Evolutionary conservation across 177 flowering plant genomes (phyloP).

Genomic region (Telopea speciosissima): DNA sequence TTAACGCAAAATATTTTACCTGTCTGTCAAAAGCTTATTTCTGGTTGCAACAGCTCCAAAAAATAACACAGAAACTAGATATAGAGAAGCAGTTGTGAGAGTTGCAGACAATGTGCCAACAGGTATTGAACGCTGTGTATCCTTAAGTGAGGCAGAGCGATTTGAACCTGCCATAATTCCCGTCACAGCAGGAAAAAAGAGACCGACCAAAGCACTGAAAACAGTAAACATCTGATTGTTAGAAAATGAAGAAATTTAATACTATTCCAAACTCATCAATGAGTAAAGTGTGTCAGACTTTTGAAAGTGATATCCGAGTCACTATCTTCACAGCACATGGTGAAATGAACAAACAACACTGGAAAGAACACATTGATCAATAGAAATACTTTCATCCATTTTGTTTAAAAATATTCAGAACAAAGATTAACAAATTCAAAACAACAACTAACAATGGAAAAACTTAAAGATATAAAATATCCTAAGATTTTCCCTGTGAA

Average conservation of each 20-base stretch:
- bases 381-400: background rate
- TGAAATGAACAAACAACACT: background rate
- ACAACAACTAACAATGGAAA: too few species aligned
- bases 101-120: slow-evolving; percentile 90
- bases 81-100: slow-evolving; percentile 65
- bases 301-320: background rate
- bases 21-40: slow-evolving; percentile 82
- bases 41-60: slow-evolving; percentile 95
- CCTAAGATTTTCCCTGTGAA: too few species aligned
- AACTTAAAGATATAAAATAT: too few species aligned
- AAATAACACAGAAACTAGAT: slow-evolving; percentile 68
- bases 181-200: slow-evolving; percentile 98
- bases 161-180: slow-evolving; percentile 99
- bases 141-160: slow-evolving; percentile 90
- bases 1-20: slow-evolving; percentile 31
- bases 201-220: slow-evolving; percentile 87
- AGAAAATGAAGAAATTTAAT: slow-evolving; percentile 9
- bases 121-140: slow-evolving; percentile 96
- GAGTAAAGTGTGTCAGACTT: background rate
- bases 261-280: background rate
- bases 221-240: slow-evolving; percentile 11
- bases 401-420: too few species aligned
- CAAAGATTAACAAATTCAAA: too few species aligned
- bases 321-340: background rate
- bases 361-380: background rate